These are phyloP conservation scores for Cicer yamashitae DNA, from an alignment of 306 rosid species.

Conservation along the genomic window DNA sequence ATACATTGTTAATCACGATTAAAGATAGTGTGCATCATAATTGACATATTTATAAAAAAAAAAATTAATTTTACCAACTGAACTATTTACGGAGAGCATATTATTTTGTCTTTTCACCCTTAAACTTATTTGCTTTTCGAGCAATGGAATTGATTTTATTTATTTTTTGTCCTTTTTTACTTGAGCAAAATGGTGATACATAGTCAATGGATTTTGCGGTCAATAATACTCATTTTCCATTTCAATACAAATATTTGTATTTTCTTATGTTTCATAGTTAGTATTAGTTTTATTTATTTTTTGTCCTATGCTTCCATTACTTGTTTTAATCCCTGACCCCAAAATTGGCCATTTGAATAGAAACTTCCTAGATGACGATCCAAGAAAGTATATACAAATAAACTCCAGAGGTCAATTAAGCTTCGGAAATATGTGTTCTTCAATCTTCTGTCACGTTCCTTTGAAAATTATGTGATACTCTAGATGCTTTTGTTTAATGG, in stretches of 20 bases:
- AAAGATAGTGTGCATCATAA: too few relatives aligned
- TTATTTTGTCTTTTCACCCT: too few relatives aligned
- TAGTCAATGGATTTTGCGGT: constrained; percentile 8
- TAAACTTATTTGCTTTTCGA: too few relatives aligned
- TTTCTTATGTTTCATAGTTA: constrained; percentile 5
- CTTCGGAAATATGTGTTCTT: constrained; percentile 7
- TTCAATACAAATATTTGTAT: background rate
- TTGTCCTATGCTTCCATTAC: background rate
- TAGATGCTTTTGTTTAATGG: too few relatives aligned
- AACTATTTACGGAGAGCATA: too few relatives aligned
- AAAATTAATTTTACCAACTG: too few relatives aligned
- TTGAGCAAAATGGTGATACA: background rate
- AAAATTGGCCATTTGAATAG: constrained; percentile 4
- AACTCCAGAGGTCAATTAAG: background rate
- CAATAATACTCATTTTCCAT: background rate
- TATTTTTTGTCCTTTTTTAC: too few relatives aligned
- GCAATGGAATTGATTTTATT: too few relatives aligned
- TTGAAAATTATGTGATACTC: constrained; percentile 7
- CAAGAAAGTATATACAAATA: background rate
- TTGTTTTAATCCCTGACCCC: background rate
- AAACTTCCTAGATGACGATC: constrained; percentile 6
- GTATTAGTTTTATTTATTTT: constrained; percentile 1
- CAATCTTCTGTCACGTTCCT: background rate
- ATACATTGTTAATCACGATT: too few relatives aligned
- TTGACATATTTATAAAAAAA: too few relatives aligned